phyloP scores from a whole-genome alignment of 2,329 filamentous ascomycete species.

The Fusarium circinatum region DNA sequence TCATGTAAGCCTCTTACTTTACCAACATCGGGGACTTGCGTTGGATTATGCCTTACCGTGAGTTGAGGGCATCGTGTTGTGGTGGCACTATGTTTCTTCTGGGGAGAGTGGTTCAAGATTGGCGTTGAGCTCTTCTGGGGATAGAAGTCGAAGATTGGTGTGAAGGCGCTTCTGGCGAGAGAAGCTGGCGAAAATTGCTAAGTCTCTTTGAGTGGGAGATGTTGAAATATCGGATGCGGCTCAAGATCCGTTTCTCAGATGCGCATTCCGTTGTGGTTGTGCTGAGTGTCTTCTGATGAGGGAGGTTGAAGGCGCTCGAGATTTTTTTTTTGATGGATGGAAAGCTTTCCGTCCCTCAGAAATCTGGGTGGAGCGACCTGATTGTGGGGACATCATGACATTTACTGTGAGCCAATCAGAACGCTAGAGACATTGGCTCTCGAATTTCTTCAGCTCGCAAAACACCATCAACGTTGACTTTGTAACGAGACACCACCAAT shows the following conservation, averaged over 20 bases:
- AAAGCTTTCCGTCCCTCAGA: neutral
- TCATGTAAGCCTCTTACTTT: neutral
- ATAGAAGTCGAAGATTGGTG: neutral
- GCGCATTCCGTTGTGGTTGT: neutral
- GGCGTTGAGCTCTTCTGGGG: neutral
- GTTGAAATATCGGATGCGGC: no score
- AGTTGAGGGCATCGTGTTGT: conserved; percentile 78
- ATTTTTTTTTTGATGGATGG: conserved; percentile 32
- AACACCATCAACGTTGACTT: conserved; percentile 12
- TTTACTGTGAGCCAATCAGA: conserved; percentile 37
- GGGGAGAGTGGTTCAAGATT: neutral
- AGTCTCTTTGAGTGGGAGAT: neutral
- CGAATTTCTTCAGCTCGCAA: conserved; percentile 45
- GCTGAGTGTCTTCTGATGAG: neutral
- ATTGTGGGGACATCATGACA: conserved; percentile 23
- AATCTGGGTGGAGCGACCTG: conserved; percentile 27
- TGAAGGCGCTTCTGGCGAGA: neutral
- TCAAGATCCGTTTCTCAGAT: neutral
- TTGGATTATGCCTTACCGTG: conserved; percentile 58
- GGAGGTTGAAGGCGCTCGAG: neutral
- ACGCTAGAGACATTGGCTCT: conserved; percentile 16
- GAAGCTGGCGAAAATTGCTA: neutral
- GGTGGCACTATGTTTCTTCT: neutral
- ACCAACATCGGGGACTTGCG: neutral
- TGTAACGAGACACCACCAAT: conserved; percentile 15